Evolutionary conservation across 768 basidiomycete genomes (phyloP).

Genomic region (Lentinus tigrinus): DNA sequence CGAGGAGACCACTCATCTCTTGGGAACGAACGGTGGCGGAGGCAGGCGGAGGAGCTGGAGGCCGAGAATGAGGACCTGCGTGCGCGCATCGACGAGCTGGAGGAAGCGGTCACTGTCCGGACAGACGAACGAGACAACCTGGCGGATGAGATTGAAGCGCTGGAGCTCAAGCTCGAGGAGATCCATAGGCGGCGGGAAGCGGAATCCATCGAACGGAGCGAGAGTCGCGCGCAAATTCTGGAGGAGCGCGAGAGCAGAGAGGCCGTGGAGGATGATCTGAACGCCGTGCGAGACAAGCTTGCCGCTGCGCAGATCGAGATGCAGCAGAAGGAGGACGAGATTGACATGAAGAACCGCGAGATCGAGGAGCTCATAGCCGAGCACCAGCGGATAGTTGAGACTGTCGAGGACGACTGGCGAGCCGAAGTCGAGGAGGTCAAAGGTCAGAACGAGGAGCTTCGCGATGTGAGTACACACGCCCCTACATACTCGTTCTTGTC

Average conservation of each 20-base stretch:
- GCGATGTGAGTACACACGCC: conserved; percentile 55
- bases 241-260: conserved; percentile 76
- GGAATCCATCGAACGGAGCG: conserved; percentile 65
- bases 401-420: conserved; percentile 83
- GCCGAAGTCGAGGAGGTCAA: conserved; percentile 84
- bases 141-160: conserved; percentile 59
- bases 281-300: conserved; percentile 70
- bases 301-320: conserved; percentile 81
- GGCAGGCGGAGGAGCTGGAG: conserved; percentile 57
- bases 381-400: conserved; percentile 68
- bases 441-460: conserved; percentile 75
- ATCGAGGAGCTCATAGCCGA: conserved; percentile 77
- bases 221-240: conserved; percentile 67
- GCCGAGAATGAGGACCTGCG: conserved; percentile 64
- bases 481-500: neutral
- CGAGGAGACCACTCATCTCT: conserved; percentile 42
- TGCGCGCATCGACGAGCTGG: conserved; percentile 55
- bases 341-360: conserved; percentile 75
- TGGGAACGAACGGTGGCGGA: conserved; percentile 44
- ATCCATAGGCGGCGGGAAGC: conserved; percentile 59
- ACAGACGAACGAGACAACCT: conserved; percentile 77
- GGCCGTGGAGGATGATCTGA: conserved; percentile 76
- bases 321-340: conserved; percentile 84
- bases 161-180: conserved; percentile 68
- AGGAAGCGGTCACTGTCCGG: conserved; percentile 49